A percentile compares a stretch with the other conserved stretches of the same genome.
Evolutionary conservation across 2,329 filamentous ascomycete genomes (phyloP).

Genomic region (Sporothrix schenckii): DNA sequence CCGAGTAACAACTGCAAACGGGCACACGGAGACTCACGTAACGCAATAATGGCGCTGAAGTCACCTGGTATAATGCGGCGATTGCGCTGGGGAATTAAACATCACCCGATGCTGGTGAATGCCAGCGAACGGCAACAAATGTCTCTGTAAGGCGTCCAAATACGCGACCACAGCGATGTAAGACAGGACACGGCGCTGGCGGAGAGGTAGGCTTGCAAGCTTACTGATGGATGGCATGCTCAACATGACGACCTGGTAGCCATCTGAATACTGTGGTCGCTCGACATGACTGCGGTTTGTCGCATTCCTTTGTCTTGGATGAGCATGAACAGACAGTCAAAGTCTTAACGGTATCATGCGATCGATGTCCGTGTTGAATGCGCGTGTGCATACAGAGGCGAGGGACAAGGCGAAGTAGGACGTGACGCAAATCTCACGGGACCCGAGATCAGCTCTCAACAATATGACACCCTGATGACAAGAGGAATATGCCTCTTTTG

Average conservation of each 20-base stretch:
- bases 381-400: neutral
- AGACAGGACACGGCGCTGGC: slow-evolving; percentile 8
- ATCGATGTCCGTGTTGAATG: neutral
- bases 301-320: slow-evolving; percentile 5
- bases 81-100: neutral
- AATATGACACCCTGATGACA: neutral
- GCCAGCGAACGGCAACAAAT: neutral
- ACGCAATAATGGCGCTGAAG: neutral
- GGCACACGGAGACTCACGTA: slow-evolving; percentile 2
- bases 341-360: slow-evolving; percentile 7
- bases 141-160: neutral
- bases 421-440: slow-evolving; percentile 11
- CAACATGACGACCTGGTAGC: neutral
- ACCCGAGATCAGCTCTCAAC: neutral
- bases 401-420: neutral
- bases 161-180: neutral
- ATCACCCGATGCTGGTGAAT: neutral
- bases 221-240: neutral
- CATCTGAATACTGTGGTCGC: neutral
- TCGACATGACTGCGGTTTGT: neutral
- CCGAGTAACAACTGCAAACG: neutral
- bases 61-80: neutral
- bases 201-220: neutral
- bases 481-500: slow-evolving; percentile 14
- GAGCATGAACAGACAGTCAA: neutral